Base-by-base conservation (phyloP, 179 eudicot species). In the Beta corolliflora region DNA sequence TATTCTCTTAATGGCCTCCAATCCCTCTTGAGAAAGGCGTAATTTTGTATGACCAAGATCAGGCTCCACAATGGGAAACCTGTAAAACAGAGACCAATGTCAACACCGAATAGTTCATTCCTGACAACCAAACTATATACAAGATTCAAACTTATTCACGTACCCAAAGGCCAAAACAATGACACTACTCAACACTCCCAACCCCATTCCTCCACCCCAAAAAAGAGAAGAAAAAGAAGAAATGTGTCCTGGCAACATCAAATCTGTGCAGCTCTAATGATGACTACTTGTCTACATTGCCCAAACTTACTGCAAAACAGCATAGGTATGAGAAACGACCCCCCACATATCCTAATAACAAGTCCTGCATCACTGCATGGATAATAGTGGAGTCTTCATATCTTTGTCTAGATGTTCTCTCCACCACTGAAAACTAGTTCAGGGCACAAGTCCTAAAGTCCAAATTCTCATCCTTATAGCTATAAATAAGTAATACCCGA, bases 41-140 rank as follows among this genome's bases (percentile, higher is more conserved):
- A 96, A 92, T 85, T 92, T 96, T 64, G 99, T 94, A 86, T 96
- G 99, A 79, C 94, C 99, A 73, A 96, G 91, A 89, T 94, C 99
- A 65, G 99, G 98, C 88, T 96, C 98, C 78, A 96, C 91, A 71
- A 96, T 96, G 44, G 98, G 97, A 88, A 94, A 96, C 87, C 99
- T 95, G 89, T 58, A 87, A 71, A 58, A 64, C 73, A 53, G 56
- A 74, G 23, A 48, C 23, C 45, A 36, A 77, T 25, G 81, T 75
- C 44, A 41, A 46, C 36, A 67, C 71, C 59, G 64, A 36, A 36
- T 36, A 36, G 41, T 2, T 36, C 41, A 48, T 45, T 8, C 21
- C 10, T 70, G 44, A 54, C 31, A 10, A 75, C 9, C 13, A 21
- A 23, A 23, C 23, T 23, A 9, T 21, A 63, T 21, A 1, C 67